Base-by-base conservation (phyloP, 2,329 filamentous ascomycete genomes). In the Alternaria incomplexa region DNA sequence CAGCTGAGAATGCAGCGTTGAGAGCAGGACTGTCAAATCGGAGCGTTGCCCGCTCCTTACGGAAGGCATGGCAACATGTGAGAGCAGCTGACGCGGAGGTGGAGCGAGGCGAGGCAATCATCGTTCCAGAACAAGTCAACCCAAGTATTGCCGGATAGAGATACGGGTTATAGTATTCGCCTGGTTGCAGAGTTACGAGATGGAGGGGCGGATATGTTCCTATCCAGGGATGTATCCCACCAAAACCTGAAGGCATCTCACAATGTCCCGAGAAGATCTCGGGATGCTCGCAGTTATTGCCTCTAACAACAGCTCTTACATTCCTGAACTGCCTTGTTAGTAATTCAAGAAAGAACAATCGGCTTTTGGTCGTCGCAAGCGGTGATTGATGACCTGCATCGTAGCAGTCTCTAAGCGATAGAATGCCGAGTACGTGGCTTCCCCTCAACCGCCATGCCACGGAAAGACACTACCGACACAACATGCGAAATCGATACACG, bases 391-490 rank as follows among this genome's bases (percentile, higher is more conserved):
- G 20, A 52, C 28, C 48, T 40, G 51, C 46, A 32, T 44, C 47
- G 52, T 53, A 47, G 58, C 36, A 32, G 22, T 28, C 22, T 50
- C 15, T 48, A 50, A 52, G 56, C 58, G 60, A 28, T 62, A 46
- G 48, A 46, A 56, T 28, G 54, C 28, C 51, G 32, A 58, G 64
- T 59, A 76, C 75, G 71, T 75, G 74, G 69, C 71, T 64, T 65
- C 63, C 69, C 62, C 71, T 69, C 66, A 73, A 71, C 72, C 62
- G 73, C 66, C 54, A 45, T 61, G 52, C 63, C 48, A 58, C 57
- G 55, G 61, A 50, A 55, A 61, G 56, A 52, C 61, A 52, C 32
- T 66, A 63, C 63, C 63, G 60, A 60, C 46, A 32, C 50, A 48
- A 65, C 61, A 62, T 60, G 48, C 32, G 28, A 47, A 46, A 61